A percentile compares a stretch with the other conserved stretches of the same genome.
phyloP scores from a whole-genome alignment of 495 filamentous ascomycete genomes.

The Amniculicola lignicola region DNA sequence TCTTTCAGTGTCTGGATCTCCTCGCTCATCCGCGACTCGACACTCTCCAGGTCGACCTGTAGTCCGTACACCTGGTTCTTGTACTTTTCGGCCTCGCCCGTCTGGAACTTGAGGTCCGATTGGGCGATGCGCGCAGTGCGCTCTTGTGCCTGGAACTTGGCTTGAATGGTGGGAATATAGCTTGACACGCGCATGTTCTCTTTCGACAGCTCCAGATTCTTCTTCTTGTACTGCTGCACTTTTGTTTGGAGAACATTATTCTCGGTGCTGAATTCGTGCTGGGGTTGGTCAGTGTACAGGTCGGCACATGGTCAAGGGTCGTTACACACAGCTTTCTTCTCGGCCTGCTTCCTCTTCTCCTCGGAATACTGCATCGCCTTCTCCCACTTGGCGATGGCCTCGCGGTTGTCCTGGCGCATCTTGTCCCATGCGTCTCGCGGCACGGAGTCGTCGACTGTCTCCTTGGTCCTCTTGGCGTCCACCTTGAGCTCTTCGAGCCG shows the following conservation, averaged over 20 bases:
- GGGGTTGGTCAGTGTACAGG: too few relatives aligned
- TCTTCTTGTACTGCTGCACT: constrained; percentile 8
- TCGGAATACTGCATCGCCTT: constrained; percentile 2
- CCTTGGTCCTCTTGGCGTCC: constrained; percentile 4
- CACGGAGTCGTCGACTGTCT: background rate
- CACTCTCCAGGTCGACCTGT: constrained; percentile 65
- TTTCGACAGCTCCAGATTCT: background rate
- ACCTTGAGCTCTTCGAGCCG: constrained; percentile 19
- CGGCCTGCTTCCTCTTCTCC: constrained; percentile 9
- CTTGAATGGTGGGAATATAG: constrained; percentile 75
- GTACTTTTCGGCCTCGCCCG: constrained; percentile 45
- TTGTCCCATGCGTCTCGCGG: constrained; percentile 14
- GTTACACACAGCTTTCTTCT: constrained; percentile 7
- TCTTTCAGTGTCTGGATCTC: constrained; percentile 43
- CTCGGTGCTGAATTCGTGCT: too few relatives aligned
- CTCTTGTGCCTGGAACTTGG: constrained; percentile 76
- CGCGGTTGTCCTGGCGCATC: constrained; percentile 16
- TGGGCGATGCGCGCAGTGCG: constrained; percentile 55
- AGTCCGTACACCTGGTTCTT: constrained; percentile 78
- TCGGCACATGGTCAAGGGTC: too few relatives aligned
- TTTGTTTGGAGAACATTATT: background rate
- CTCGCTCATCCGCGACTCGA: constrained; percentile 72
- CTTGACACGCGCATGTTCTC: constrained; percentile 67
- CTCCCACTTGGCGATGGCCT: constrained; percentile 19
- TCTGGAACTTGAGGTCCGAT: constrained; percentile 53